phyloP scores from a whole-genome alignment of 345 rosid genomes.

The Salix caprea region DNA sequence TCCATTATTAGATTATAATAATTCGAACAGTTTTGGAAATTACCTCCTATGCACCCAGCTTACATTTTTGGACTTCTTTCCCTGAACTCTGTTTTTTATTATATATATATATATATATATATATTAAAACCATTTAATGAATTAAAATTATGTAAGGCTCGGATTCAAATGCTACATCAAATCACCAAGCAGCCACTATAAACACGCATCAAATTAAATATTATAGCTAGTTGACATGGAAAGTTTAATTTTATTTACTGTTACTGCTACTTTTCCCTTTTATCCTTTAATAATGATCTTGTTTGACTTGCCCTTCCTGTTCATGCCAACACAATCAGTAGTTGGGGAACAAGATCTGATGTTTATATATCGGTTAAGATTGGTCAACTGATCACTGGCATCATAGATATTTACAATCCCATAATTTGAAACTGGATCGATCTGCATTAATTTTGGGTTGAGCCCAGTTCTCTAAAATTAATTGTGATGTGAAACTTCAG shows the following conservation, averaged over 20 bases:
- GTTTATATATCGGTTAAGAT: background rate
- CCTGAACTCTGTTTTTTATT: too few species aligned
- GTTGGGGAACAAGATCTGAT: background rate
- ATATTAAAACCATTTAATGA: too few species aligned
- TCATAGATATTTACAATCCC: background rate
- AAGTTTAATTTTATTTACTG: background rate
- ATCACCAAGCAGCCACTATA: too few species aligned
- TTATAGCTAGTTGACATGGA: background rate
- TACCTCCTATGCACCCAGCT: too few species aligned
- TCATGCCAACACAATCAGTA: background rate
- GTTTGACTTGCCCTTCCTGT: constrained; percentile 10
- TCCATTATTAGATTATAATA: too few species aligned
- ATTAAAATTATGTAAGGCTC: too few species aligned
- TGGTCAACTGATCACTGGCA: background rate
- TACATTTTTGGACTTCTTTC: too few species aligned
- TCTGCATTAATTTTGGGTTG: background rate
- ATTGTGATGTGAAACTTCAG: background rate
- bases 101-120: too few species aligned
- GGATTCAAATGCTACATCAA: too few species aligned
- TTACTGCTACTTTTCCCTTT: background rate
- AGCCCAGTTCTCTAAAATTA: background rate
- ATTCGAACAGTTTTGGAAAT: too few species aligned
- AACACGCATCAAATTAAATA: background rate
- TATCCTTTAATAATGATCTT: background rate
- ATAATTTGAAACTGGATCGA: background rate